Evolutionary conservation across 441 rosid genomes (phyloP).

Genomic region (Jatropha podagrica): DNA sequence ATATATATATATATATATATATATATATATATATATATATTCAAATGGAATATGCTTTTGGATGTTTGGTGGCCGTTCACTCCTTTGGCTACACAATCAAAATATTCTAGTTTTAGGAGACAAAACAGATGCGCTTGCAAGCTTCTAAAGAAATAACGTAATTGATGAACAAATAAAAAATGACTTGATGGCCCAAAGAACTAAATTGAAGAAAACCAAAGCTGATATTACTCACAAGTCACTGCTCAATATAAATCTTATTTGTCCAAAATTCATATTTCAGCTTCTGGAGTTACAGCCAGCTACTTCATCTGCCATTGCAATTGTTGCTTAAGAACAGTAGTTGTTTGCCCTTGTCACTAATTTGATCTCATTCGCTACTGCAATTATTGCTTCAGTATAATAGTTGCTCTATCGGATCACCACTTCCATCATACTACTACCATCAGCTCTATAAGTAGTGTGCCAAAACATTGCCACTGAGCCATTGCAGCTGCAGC

Average conservation of each 20-base stretch:
- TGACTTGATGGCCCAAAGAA: not conserved
- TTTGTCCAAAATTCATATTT: not conserved
- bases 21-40: not conserved
- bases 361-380: not conserved
- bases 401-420: not conserved
- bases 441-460: not conserved
- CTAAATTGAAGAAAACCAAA: not conserved
- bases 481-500: not conserved
- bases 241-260: not conserved
- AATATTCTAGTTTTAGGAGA: not conserved
- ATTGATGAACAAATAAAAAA: not conserved
- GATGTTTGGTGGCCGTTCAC: not conserved
- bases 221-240: not conserved
- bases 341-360: not conserved
- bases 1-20: not conserved
- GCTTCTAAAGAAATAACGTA: not conserved
- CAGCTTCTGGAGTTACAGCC: slow-evolving; percentile 1
- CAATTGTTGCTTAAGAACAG: not conserved
- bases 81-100: not conserved
- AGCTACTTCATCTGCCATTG: not conserved
- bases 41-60: not conserved
- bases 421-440: not conserved
- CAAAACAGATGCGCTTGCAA: not conserved
- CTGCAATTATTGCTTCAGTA: not conserved
- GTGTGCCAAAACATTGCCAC: not conserved